Evolutionary conservation across 495 filamentous ascomycete species (phyloP).

Genomic region (Aspergillus cristatus): DNA sequence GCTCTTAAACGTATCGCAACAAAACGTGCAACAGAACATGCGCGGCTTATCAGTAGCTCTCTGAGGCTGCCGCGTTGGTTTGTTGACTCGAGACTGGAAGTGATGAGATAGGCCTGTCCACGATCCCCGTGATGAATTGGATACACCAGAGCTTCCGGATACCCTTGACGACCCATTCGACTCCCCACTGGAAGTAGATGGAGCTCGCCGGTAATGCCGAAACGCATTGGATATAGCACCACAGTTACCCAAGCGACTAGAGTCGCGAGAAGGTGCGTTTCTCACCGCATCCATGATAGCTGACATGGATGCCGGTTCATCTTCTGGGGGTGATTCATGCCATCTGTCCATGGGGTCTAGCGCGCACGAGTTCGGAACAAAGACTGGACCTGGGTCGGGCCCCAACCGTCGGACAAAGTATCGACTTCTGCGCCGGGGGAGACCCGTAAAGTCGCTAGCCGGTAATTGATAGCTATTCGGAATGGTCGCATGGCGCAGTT

Average conservation of each 20-base stretch:
- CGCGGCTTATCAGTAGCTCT: slow-evolving; percentile 3
- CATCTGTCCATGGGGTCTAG: slow-evolving; percentile 58
- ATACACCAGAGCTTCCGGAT: slow-evolving; percentile 6
- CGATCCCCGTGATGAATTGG: slow-evolving; percentile 18
- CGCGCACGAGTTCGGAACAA: slow-evolving; percentile 2
- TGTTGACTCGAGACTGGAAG: too few relatives aligned
- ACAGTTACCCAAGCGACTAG: background rate
- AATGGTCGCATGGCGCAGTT: too few relatives aligned
- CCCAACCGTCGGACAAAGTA: slow-evolving; percentile 1
- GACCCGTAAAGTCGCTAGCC: background rate
- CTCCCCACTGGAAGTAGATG: slow-evolving; percentile 41
- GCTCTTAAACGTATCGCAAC: slow-evolving; percentile 66
- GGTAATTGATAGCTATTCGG: too few relatives aligned
- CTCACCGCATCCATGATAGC: slow-evolving; percentile 63
- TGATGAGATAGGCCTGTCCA: background rate
- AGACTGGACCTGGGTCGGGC: slow-evolving; percentile 1
- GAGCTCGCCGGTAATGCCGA: slow-evolving; percentile 48
- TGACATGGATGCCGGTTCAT: slow-evolving; percentile 64
- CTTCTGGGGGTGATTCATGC: slow-evolving; percentile 66
- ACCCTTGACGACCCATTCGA: slow-evolving; percentile 13
- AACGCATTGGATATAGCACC: slow-evolving; percentile 29
- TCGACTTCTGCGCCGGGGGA: slow-evolving; percentile 2
- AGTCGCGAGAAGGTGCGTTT: slow-evolving; percentile 17
- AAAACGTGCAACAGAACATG: slow-evolving; percentile 57
- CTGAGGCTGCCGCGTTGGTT: too few relatives aligned